Conservation (phyloP, 352 stramenopile genomes). For the Globisporangium uncinulatum region DNA sequence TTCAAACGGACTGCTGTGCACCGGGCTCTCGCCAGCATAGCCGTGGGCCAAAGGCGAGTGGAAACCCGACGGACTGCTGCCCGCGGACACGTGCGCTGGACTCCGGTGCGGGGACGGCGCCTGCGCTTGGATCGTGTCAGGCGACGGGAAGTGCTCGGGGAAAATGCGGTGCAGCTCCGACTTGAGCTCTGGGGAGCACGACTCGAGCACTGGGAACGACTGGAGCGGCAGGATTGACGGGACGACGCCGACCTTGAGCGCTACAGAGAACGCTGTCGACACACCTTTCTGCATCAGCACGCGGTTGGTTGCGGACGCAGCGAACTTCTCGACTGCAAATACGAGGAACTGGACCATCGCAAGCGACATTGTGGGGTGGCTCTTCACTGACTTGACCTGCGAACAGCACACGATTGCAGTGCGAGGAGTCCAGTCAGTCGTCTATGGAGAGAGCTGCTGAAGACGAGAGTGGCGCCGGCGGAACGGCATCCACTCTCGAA, state of each 20-base stretch:
- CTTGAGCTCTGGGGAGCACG: conserved; percentile 62
- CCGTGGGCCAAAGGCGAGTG: conserved; percentile 30
- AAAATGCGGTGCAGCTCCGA: conserved; percentile 77
- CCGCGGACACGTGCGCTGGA: conserved; percentile 14
- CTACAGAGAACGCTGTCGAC: conserved; percentile 66
- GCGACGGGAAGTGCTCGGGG: conserved; percentile 69
- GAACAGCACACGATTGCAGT: neutral
- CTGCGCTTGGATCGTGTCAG: conserved; percentile 42
- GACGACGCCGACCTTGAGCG: conserved; percentile 71
- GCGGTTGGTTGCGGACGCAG: conserved; percentile 63
- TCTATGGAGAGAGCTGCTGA: no score
- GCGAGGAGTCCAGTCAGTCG: neutral
- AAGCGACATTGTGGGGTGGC: conserved; percentile 74
- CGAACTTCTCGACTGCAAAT: conserved; percentile 83
- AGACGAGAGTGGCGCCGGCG: neutral
- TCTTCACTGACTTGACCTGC: conserved; percentile 83
- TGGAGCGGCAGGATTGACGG: conserved; percentile 62
- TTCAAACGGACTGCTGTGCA: conserved; percentile 40
- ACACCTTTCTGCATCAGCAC: conserved; percentile 81
- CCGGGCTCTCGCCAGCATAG: conserved; percentile 38
- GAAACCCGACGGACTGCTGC: conserved; percentile 34
- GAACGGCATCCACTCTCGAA: neutral
- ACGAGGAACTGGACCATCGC: conserved; percentile 84
- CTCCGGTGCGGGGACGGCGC: conserved; percentile 18
- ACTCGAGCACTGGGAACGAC: conserved; percentile 68